These are phyloP conservation scores for Juglanconis oblonga DNA, from an alignment of 2,329 filamentous ascomycete species.

Conservation along the genomic window DNA sequence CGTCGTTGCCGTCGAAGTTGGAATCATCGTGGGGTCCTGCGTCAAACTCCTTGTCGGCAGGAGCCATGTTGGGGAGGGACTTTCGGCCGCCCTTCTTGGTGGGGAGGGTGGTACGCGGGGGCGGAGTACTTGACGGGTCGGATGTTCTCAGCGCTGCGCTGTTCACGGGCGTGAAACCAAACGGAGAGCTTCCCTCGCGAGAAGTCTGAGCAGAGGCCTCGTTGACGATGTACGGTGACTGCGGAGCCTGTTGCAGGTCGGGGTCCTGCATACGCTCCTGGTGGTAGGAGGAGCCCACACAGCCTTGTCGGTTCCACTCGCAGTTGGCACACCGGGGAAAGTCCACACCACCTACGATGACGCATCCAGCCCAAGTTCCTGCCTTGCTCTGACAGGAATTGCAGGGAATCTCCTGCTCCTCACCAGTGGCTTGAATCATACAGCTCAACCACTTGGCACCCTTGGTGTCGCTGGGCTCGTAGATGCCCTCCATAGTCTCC, in stretches of 20 bases:
- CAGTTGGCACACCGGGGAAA: conserved; percentile 51
- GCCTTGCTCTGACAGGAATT: conserved; percentile 38
- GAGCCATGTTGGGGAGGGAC: conserved; percentile 13
- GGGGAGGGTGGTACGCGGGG: conserved; percentile 15
- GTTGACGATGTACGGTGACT: background rate
- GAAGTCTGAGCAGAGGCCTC: conserved; percentile 2
- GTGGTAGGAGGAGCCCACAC: conserved; percentile 16
- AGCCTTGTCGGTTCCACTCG: conserved; percentile 41
- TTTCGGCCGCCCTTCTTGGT: conserved; percentile 13
- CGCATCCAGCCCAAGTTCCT: conserved; percentile 44
- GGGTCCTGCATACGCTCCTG: conserved; percentile 9
- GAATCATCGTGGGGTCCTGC: conserved; percentile 7
- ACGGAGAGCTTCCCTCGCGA: conserved; percentile 10
- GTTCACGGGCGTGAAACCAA: conserved; percentile 25
- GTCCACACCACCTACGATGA: conserved; percentile 38
- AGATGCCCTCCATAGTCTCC: conserved; percentile 37
- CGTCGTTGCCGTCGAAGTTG: conserved; percentile 8
- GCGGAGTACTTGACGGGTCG: background rate
- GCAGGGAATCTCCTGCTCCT: conserved; percentile 38
- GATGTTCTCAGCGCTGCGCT: background rate
- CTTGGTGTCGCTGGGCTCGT: conserved; percentile 39
- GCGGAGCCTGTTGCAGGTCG: conserved; percentile 1
- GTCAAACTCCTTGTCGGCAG: conserved; percentile 7
- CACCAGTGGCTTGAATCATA: conserved; percentile 49
- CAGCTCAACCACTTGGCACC: conserved; percentile 45